Evolutionary conservation across 306 rosid species (phyloP).

Genomic region (Vicia sativa): DNA sequence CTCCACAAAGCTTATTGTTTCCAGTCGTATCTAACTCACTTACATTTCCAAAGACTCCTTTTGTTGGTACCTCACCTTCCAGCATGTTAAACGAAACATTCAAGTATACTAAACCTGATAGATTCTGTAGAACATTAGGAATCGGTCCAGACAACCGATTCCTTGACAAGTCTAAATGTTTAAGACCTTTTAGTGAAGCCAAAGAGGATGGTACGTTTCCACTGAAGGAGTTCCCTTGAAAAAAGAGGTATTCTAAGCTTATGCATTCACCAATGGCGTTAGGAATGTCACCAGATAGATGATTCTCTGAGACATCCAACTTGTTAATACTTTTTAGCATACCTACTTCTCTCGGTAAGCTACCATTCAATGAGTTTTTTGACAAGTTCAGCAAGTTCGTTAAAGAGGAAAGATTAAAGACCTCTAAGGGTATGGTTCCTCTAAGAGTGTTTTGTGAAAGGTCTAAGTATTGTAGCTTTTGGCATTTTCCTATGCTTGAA

Average conservation of each 20-base stretch:
- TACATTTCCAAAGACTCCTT: too few species aligned
- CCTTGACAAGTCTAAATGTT: too few species aligned
- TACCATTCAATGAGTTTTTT: not conserved
- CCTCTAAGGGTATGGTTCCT: not conserved
- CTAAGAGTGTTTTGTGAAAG: not conserved
- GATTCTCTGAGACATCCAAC: not conserved
- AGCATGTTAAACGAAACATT: too few species aligned
- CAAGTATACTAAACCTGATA: too few species aligned
- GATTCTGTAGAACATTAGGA: too few species aligned
- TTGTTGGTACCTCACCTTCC: too few species aligned
- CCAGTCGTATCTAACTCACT: not conserved
- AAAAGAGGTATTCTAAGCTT: not conserved
- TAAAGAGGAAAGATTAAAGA: not conserved
- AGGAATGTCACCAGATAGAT: not conserved
- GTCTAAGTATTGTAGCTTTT: not conserved
- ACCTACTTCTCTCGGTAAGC: not conserved
- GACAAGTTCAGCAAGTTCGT: not conserved
- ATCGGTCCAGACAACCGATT: too few species aligned
- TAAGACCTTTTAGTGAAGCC: too few species aligned
- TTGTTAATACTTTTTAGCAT: not conserved
- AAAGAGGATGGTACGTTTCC: not conserved
- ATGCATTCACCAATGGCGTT: not conserved
- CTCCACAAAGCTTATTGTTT: constrained; percentile 5
- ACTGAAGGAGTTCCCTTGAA: not conserved
- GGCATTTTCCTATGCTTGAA: not conserved